Base-by-base conservation (phyloP, 139 green algal genomes). In the Bryopsis sp. region DNA sequence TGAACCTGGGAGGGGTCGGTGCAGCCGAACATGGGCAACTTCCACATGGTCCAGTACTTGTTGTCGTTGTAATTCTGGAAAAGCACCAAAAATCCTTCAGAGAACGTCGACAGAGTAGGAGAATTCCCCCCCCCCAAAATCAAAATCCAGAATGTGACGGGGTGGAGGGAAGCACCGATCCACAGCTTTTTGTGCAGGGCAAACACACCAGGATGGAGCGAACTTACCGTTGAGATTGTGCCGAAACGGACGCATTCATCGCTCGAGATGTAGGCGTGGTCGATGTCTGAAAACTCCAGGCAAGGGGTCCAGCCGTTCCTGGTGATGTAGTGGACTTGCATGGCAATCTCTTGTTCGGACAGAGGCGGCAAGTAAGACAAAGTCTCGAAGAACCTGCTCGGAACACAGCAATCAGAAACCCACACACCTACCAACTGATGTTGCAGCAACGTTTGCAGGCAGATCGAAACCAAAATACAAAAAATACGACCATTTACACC, bases 11-110 rank as follows among this genome's bases (percentile, higher is more conserved):
- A 68, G 70, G 88, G 62, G 86, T 97, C 84, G 64, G 74, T 92
- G 94, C 94, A 99, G 82, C 94, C 94, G 89, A 97, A 99, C 92
- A 99, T 97, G 83, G 94, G 94, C 79, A 99, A 91, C 93, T 99
- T 99, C 87, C 88, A 99, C 92, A 99, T 96, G n/a, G 90, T 95
- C 94, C 94, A 98, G 92, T 97, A 97, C 35, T 88, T 79, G 86
- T 93, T 95, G 77, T 95, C 86, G 76, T 90, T 91, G 88, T 93
- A 95, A 60, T 77, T 70, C 80, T 85, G 77, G 60, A 43, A 11
- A 65, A 58, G 28, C 19, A 19, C 60, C 29, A 58, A 47, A 2
- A 38, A 34, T 75, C 24, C 39, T 34, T 39, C 29, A 11, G 19
- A 64, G 11, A 19, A 26, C 43, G 43, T 50, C n/a, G n/a, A n/a